A percentile compares a stretch with the other conserved stretches of the same genome.
Evolutionary conservation across 768 basidiomycete species (phyloP).

Genomic region (Myochromella boudieri): DNA sequence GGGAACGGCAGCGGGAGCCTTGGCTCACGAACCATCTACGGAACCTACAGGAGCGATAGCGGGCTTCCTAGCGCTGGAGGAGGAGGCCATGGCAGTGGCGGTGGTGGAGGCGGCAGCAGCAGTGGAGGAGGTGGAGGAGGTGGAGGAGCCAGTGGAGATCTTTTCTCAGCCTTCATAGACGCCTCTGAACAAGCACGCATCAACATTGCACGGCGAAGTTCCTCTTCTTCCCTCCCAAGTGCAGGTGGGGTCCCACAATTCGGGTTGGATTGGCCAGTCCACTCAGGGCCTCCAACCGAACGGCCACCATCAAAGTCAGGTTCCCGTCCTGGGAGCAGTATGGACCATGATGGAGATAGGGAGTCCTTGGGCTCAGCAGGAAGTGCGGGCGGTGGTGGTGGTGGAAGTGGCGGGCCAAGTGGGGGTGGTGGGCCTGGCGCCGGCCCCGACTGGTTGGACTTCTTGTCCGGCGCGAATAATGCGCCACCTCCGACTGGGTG

Average conservation of each 20-base stretch:
- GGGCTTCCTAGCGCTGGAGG: slow-evolving; percentile 12
- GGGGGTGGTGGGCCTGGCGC: background rate
- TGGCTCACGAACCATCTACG: slow-evolving; percentile 6
- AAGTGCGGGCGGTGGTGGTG: slow-evolving; percentile 2
- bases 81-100: slow-evolving; percentile 9
- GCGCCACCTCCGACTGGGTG: background rate
- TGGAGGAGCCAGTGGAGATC: slow-evolving; percentile 11
- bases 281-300: slow-evolving; percentile 7
- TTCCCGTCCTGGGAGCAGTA: slow-evolving; percentile 6
- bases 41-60: slow-evolving; percentile 6
- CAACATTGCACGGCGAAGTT: slow-evolving; percentile 8
- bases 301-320: slow-evolving; percentile 5
- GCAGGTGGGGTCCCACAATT: slow-evolving; percentile 16
- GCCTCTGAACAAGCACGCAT: slow-evolving; percentile 26
- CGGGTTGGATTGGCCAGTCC: slow-evolving; percentile 38
- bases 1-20: background rate
- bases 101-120: slow-evolving; percentile 12
- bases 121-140: background rate
- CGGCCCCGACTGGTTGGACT: slow-evolving; percentile 11
- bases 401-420: background rate
- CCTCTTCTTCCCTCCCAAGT: slow-evolving; percentile 9
- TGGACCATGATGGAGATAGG: background rate
- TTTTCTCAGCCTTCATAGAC: slow-evolving; percentile 27
- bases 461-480: slow-evolving; percentile 6
- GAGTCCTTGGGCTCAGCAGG: slow-evolving; percentile 6